Evolutionary conservation across 805 yeast species (phyloP).

Genomic region (Candida hispaniensis): DNA sequence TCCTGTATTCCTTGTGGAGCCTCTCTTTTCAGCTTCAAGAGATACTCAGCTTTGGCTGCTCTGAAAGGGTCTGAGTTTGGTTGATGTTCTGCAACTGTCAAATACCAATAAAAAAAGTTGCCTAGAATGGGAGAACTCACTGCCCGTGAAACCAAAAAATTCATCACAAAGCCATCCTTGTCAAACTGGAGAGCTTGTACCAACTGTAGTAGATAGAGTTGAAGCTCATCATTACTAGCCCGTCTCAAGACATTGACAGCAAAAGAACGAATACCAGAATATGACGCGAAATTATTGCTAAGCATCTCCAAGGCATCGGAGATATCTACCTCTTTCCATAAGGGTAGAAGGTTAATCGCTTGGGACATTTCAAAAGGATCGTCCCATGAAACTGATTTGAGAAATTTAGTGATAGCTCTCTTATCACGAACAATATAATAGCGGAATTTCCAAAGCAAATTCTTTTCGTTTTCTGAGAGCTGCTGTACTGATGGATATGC

Average conservation of each 20-base stretch:
- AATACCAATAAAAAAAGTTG: conserved; percentile 82
- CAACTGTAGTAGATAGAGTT: conserved; percentile 72
- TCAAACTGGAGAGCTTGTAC: conserved; percentile 90
- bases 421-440: conserved; percentile 64
- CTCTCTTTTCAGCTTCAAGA: conserved; percentile 29
- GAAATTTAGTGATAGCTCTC: conserved; percentile 63
- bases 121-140: conserved; percentile 57
- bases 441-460: conserved; percentile 81
- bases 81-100: conserved; percentile 74
- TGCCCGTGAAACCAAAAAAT: conserved; percentile 65
- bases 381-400: conserved; percentile 81
- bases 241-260: conserved; percentile 75
- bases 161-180: conserved; percentile 27
- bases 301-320: conserved; percentile 80
- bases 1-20: conserved; percentile 27
- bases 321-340: conserved; percentile 65
- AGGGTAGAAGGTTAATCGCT: conserved; percentile 59
- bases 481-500: conserved; percentile 75
- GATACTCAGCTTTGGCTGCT: conserved; percentile 39
- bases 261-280: conserved; percentile 59
- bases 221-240: conserved; percentile 72
- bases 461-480: conserved; percentile 71
- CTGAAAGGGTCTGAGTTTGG: conserved; percentile 32
- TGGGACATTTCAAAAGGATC: conserved; percentile 72
- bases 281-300: conserved; percentile 63